Base-by-base conservation (phyloP, 2,329 filamentous ascomycete genomes). In the Aspergillus quadricinctus region DNA sequence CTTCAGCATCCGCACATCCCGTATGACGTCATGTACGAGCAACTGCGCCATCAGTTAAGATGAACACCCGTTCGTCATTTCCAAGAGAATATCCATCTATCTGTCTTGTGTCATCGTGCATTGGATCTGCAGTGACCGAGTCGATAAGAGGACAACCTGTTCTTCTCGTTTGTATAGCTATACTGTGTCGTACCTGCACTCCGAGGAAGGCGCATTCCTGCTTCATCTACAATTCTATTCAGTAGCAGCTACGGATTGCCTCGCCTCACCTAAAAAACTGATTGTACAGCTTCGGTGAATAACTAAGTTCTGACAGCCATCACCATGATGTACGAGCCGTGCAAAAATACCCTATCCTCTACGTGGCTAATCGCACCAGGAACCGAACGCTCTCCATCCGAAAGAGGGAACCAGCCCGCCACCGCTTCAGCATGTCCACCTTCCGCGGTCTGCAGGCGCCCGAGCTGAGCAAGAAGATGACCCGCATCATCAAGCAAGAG, bases 401-500 rank as follows among this genome's bases (percentile, higher is more conserved):
- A 35, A 69, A 71, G 64, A 69, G 66, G 64, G 70, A 69, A 28
- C 51, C 58, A 40, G 53, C 53, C 50, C 70, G 71, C n/a, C 86
- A 89, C 71, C 87, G 86, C 69, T 96, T 97, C 79, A 89, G 87
- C 57, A 88, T 97, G 78, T 86, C 84, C 62, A 94, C 91, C 21
- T 85, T 99, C 54, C 90, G 93, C 52, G 91, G 91, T 55, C 85
- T 87, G 50, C 83, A 88, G 66, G 91, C 96, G 71, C 90, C 92
- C 4, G 92, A 97, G 74, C 84, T 97, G 28, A 92, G 90, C 66
- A 91, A 90, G 75, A 90, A 88, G 72, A 86, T 99, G 52, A 95
- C 88, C 81, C 88, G 88, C 66, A 83, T 99, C 59, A 96, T 97
- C 81, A 99, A 99, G 79, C 90, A 89, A 50, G 89, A 95, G 76